Conservation (phyloP, 805 yeast species). For the Komagataella pastoris region DNA sequence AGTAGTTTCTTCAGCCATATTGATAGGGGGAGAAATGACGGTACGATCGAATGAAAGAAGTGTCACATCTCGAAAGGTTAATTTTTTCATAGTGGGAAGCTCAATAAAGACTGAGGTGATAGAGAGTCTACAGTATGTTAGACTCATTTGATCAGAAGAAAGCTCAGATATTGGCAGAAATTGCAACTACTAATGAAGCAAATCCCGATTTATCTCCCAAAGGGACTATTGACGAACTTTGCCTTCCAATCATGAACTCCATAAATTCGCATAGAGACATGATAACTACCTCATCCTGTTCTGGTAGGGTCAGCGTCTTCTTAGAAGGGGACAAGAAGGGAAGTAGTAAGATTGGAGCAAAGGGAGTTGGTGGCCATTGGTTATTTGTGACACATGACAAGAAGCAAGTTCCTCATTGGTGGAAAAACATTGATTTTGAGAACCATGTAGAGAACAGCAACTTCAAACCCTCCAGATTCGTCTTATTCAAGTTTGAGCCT, state of each 20-base stretch:
- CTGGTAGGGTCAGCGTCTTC: constrained; percentile 77
- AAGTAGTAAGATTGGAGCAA: constrained; percentile 49
- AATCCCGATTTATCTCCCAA: constrained; percentile 71
- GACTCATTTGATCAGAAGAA: constrained; percentile 64
- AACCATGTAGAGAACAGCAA: background rate
- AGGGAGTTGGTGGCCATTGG: constrained; percentile 82
- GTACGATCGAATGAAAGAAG: background rate
- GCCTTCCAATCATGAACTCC: constrained; percentile 57
- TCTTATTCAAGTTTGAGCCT: constrained; percentile 75
- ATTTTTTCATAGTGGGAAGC: background rate
- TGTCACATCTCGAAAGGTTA: background rate
- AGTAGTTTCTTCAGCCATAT: constrained; percentile 5
- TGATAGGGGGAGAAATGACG: background rate
- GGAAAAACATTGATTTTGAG: constrained; percentile 17
- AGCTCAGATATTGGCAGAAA: constrained; percentile 34
- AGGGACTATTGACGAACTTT: constrained; percentile 67
- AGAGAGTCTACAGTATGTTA: constrained; percentile 15
- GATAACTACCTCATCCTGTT: constrained; percentile 84
- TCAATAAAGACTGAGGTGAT: background rate
- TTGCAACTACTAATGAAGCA: constrained; percentile 20
- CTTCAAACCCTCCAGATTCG: constrained; percentile 29
- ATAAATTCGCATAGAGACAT: constrained; percentile 51
- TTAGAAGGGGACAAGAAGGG: constrained; percentile 53
- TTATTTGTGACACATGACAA: constrained; percentile 63
- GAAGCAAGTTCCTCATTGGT: constrained; percentile 34